Base-by-base conservation (phyloP, 1,284 basidiomycete genomes). In the Pascua sp. region DNA sequence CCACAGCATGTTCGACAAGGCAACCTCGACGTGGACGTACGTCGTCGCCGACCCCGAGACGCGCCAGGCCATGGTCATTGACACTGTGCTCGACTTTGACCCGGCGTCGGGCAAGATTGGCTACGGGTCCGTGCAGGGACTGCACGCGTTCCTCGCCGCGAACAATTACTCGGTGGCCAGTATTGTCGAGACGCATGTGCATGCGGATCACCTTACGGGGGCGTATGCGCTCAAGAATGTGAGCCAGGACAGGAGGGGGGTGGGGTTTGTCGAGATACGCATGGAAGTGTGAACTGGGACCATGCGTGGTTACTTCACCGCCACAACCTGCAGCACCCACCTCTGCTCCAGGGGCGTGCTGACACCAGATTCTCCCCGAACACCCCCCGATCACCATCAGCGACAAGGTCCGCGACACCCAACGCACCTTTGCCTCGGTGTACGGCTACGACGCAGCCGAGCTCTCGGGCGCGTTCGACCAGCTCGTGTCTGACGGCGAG, bases 41-140 rank as follows among this genome's bases (percentile, higher is more conserved):
- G 37, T 64, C 63, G 48, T 61, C 59, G 45, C 63, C 11, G 57
- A 60, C 53, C 63, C 67, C 0, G 17, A 44, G 1, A 59, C 69
- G 0, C 47, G 49, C 16, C 37, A 59, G 17, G 61, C 63, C 11
- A 55, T 68, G 42, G 45, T 72, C 44, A 63, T 73, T 46, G 71
- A 73, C 47, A 63, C 71, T 1, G 67, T 64, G 15, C 63, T 73
- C 49, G 68, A 72, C 56, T 72, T 61, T 45, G 67, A 71, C 45
- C 56, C 61, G 0, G 47, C 50, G 1, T 61, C 62, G 0, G 63
- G 63, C 11, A 47, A 45, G 18, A 53, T 73, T 18, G 52, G 51
- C 5, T 67, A 64, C 9, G 43, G 52, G 9, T 59, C 63, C 16
- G 68, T 66, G 2, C 57, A 65, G 36, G 62, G 53, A 0, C 48